A percentile compares a stretch with the other conserved stretches of the same genome.
phyloP scores from a whole-genome alignment of 192 early-diverging fungal genomes.

The Coemansia sp. region DNA sequence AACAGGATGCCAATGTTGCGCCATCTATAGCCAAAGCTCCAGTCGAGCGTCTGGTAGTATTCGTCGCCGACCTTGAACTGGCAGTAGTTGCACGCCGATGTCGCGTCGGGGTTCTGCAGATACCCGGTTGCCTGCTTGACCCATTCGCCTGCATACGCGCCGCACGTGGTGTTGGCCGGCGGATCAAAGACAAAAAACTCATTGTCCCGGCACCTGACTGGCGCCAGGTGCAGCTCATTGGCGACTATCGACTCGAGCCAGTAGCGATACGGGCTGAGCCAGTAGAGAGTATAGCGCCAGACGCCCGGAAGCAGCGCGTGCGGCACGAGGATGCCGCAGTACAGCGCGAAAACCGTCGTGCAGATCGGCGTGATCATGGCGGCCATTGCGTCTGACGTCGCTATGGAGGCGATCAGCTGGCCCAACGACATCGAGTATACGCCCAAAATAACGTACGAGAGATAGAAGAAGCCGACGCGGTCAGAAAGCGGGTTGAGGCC shows the following conservation, averaged over 20 bases:
- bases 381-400: slow-evolving; percentile 57
- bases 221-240: slow-evolving; percentile 55
- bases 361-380: slow-evolving; percentile 64
- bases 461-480: slow-evolving; percentile 61
- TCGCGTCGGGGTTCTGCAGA: slow-evolving; percentile 54
- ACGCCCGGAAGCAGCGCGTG: slow-evolving; percentile 57
- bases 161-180: slow-evolving; percentile 60
- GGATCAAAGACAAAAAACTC: slow-evolving; percentile 61
- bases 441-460: slow-evolving; percentile 53
- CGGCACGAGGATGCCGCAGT: slow-evolving; percentile 63
- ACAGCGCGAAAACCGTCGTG: slow-evolving; percentile 57
- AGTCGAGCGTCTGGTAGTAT: slow-evolving; percentile 53
- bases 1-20: slow-evolving; percentile 69
- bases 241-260: slow-evolving; percentile 60
- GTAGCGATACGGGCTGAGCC: slow-evolving; percentile 61
- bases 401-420: slow-evolving; percentile 58
- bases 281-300: slow-evolving; percentile 67
- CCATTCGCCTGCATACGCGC: slow-evolving; percentile 58
- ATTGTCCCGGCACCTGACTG: slow-evolving; percentile 42
- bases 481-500: slow-evolving; percentile 52
- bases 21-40: slow-evolving; percentile 62
- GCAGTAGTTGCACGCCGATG: slow-evolving; percentile 63
- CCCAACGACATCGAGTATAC: slow-evolving; percentile 58
- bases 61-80: slow-evolving; percentile 57
- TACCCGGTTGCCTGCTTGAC: slow-evolving; percentile 58